Base-by-base conservation (phyloP, 1,284 basidiomycete species). In the Cerrena zonata region DNA sequence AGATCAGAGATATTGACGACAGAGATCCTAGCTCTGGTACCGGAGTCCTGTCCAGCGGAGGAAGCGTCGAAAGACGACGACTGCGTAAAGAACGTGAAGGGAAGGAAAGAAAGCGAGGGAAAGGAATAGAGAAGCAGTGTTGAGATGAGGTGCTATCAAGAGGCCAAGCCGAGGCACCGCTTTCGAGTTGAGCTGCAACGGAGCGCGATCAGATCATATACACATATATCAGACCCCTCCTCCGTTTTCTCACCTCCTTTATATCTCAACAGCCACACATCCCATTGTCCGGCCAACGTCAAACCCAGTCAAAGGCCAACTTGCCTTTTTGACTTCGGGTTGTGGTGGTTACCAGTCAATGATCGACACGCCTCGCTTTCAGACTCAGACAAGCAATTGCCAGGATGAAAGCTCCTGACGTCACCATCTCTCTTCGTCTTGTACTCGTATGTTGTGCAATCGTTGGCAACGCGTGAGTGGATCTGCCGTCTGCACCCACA, bases 381-480 rank as follows among this genome's bases (percentile, higher is more conserved):
- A n/a, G n/a, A n/a, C n/a, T n/a, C n/a, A n/a, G n/a, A n/a, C n/a
- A n/a, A n/a, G 39, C 10, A 41, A 19, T 41, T 7, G 7, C 15
- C 18, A 41, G 18, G 18, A 41, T 41, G 39, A 18, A 19, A 7
- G 21, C 18, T 10, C 19, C 18, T 40, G 39, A 22, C 39, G 10
- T 18, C 19, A 22, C 13, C 7, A 5, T 40, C 7, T 40, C 39
- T 40, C 19, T 15, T 18, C 39, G 24, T 10, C 53, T 68, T 3
- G 56, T 59, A 15, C 56, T 79, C 4, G 65, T 73, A 53, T 84
- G 79, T 60, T 63, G 74, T 47, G 80, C 80, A 4, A 79, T 86
- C 26, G 76, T 69, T 40, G 71, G 75, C 12, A 87, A 86, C 66
- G 82, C 80, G 85, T 86, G 60, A 39, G 80, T 69, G 53, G 7